Conservation (phyloP, 208 protist genomes). For the Leishmania turanica region DNA sequence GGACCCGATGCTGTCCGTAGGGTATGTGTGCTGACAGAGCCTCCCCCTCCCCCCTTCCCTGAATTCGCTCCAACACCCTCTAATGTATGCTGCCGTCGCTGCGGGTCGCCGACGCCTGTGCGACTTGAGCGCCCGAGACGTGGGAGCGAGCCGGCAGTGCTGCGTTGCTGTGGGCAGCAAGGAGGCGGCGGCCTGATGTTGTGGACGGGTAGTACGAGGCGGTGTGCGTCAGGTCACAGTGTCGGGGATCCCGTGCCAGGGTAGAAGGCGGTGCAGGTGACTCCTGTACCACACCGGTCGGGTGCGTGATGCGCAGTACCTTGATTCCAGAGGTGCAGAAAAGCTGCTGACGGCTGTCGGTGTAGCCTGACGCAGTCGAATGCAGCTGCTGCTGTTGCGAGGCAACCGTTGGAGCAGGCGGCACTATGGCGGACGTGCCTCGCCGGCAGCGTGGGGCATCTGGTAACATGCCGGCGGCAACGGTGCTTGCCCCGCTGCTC, state of each 20-base stretch:
- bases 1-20: background rate
- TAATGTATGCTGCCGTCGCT: background rate
- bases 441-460: background rate
- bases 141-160: background rate
- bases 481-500: constrained; percentile 22
- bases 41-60: background rate
- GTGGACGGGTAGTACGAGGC: background rate
- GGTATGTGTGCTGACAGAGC: background rate
- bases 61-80: background rate
- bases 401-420: background rate
- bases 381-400: background rate
- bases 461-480: constrained; percentile 19
- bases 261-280: background rate
- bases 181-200: background rate
- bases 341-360: background rate
- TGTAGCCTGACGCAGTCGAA: background rate
- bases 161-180: background rate
- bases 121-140: background rate
- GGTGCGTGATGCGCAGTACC: constrained; percentile 27
- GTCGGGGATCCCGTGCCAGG: background rate
- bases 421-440: background rate
- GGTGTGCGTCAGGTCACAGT: background rate
- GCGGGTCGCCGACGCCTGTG: background rate
- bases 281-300: constrained; percentile 18
- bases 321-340: constrained; percentile 15